Percentiles rank a stretch among this genome's conserved stretches.
Evolutionary conservation across 108 stramenopile species (phyloP).

Genomic region (Cylindrotheca fusiformis): DNA sequence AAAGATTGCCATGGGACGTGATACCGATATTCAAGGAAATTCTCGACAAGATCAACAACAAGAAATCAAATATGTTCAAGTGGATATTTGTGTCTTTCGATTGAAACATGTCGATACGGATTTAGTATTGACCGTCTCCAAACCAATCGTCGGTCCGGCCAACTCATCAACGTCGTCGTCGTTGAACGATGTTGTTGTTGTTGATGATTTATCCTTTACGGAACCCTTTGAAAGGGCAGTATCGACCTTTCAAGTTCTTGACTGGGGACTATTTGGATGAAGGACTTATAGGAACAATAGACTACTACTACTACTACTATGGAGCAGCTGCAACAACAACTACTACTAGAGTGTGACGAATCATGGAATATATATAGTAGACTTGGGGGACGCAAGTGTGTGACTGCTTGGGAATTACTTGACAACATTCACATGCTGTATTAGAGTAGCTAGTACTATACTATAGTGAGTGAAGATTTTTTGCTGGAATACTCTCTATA

Average conservation of each 20-base stretch:
- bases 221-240: conserved; percentile 29
- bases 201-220: conserved; percentile 9
- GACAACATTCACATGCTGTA: too few relatives aligned
- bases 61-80: conserved; percentile 27
- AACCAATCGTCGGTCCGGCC: conserved; percentile 25
- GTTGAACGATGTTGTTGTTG: neutral
- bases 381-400: too few relatives aligned
- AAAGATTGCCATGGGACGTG: conserved; percentile 28
- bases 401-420: too few relatives aligned
- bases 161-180: neutral
- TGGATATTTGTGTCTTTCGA: conserved; percentile 59
- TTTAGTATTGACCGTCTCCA: conserved; percentile 62
- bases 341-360: too few relatives aligned
- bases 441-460: too few relatives aligned
- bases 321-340: too few relatives aligned
- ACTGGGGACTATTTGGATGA: conserved; percentile 63
- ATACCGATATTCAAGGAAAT: conserved; percentile 19
- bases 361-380: too few relatives aligned
- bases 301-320: too few relatives aligned
- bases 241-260: conserved; percentile 35
- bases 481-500: too few relatives aligned
- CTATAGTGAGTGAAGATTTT: too few relatives aligned
- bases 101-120: conserved; percentile 54
- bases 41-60: conserved; percentile 19
- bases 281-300: neutral